phyloP scores from a whole-genome alignment of 2,329 filamentous ascomycete genomes.

The Ambrosiella xylebori region DNA sequence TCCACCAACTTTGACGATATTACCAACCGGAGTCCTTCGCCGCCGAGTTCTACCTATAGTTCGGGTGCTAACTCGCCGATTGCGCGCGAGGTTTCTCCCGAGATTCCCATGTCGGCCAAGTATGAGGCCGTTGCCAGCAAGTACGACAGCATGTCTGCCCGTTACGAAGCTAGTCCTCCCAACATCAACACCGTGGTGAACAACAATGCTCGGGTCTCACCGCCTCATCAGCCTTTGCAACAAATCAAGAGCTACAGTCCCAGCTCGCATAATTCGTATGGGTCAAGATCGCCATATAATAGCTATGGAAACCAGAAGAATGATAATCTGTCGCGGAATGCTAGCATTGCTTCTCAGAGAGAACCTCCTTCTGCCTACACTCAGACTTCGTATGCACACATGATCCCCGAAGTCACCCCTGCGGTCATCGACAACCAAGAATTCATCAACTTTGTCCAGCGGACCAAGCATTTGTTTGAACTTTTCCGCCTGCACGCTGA shows the following conservation, averaged over 20 bases:
- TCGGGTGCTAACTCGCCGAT: conserved; percentile 7
- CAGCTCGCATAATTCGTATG: conserved; percentile 1
- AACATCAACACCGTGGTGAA: not conserved
- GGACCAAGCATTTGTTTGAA: conserved; percentile 56
- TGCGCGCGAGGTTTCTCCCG: conserved; percentile 9
- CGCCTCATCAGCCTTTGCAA: not conserved
- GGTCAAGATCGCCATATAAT: conserved; percentile 1
- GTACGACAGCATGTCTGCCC: conserved; percentile 4
- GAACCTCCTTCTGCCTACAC: conserved; percentile 16
- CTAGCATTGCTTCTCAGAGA: conserved; percentile 17
- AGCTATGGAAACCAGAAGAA: conserved; percentile 1
- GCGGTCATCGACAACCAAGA: not conserved
- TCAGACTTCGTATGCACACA: conserved; percentile 5
- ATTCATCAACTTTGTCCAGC: conserved; percentile 48
- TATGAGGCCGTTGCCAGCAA: conserved; percentile 2
- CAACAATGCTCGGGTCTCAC: not conserved
- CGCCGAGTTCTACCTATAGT: conserved; percentile 8
- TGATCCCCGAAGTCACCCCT: not conserved
- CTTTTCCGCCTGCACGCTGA: conserved; percentile 67
- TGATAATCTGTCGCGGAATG: conserved; percentile 15
- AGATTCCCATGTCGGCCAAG: conserved; percentile 1
- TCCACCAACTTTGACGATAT: conserved; percentile 2
- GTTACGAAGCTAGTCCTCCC: conserved; percentile 1
- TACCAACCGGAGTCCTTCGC: conserved; percentile 6
- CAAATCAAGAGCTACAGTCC: conserved; percentile 9